Conservation (phyloP, 2,329 filamentous ascomycete species). For the Fusarium protoensiforme region DNA sequence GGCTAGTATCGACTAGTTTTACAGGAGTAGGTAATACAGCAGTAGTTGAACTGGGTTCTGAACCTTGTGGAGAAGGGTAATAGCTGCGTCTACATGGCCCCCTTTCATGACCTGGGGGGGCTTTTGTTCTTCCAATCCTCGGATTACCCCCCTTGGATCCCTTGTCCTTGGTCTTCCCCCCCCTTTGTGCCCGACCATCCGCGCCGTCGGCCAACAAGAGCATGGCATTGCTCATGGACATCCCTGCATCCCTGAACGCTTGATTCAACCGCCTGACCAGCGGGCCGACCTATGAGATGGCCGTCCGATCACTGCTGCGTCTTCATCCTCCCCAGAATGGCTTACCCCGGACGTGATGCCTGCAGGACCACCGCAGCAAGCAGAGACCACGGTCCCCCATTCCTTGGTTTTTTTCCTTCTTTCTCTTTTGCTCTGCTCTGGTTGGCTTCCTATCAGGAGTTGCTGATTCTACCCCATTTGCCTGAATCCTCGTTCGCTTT, state of each 20-base stretch:
- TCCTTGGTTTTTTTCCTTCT: not conserved
- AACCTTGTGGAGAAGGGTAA: not conserved
- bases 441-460: conserved; percentile 11
- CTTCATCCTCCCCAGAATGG: conserved; percentile 22
- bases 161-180: not conserved
- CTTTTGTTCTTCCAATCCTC: conserved; percentile 2
- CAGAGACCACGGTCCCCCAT: not conserved
- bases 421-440: not conserved
- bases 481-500: conserved; percentile 7
- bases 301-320: not conserved
- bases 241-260: conserved; percentile 39
- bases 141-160: conserved; percentile 11
- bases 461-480: not conserved
- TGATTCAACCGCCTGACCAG: conserved; percentile 44
- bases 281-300: conserved; percentile 30
- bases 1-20: not conserved
- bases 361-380: conserved; percentile 10
- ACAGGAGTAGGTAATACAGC: no score
- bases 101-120: not conserved
- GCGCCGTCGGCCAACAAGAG: not conserved
- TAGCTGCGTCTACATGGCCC: not conserved
- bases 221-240: conserved; percentile 16
- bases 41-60: not conserved
- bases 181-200: conserved; percentile 35
- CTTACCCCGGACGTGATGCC: conserved; percentile 37